Base-by-base conservation (phyloP, 2,329 filamentous ascomycete species). In the Scleromitrula shiraiana region DNA sequence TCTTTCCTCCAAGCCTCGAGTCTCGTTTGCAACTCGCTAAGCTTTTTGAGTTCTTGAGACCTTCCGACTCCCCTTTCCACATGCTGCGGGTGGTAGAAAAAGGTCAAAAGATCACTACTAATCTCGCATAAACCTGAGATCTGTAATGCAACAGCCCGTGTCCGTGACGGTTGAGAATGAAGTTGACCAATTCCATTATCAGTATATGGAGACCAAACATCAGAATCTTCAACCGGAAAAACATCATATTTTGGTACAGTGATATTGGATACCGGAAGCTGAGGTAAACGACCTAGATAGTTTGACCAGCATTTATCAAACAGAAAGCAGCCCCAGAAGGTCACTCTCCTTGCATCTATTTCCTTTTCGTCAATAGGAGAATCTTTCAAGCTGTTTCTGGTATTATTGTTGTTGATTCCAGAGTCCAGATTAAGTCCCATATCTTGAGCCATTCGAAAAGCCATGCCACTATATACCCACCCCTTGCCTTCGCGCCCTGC, bases 291-390 rank as follows among this genome's bases (percentile, higher is more conserved):
- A 40, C 93, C 91, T 22, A 97, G 77, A 59, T 97, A 97, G 64
- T 96, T 97, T 41, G 90, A 95, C 90, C 91, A 97, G 65, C 88
- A 95, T 74, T 96, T 97, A 70, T 98, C 93, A 64, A 97, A 95
- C n/a, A 95, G 69, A 66, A 93, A 97, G 64, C 90, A 96, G 6
- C 93, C 93, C 93, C 93, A 97, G 62, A 96, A 97, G 0, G 93
- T 97, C 35, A 97, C 83, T 45, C 87, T 77, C 32, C 93, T 76
- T 2, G 89, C 90, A 67, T 98, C 93, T 32, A 94, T 78, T 65
- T 96, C 91, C 39, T 85, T 77, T 50, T 95, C 88, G 52, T 82
- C 80, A 55, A 91, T 74, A 23, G 71, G 15, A 20, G 15, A 41
- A 8, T 46, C 44, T n/a, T 46, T 46, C 22, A 38, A 12, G n/a